Evolutionary conservation across 345 rosid species (phyloP), one percentile per base, ranked within the genome.

Genomic region (Kernera saxatilis): DNA sequence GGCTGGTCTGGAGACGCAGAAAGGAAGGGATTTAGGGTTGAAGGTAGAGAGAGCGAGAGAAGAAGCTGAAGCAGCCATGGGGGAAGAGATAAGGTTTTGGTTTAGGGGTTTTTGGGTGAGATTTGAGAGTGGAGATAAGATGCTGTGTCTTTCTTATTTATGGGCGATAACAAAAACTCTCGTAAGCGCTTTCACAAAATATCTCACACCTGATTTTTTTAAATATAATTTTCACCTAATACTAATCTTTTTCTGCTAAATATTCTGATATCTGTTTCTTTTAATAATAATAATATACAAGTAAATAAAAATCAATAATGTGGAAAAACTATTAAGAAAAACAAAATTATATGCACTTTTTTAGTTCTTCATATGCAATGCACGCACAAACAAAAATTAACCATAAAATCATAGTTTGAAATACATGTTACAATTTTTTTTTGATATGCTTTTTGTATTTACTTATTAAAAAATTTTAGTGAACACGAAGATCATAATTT

Each of bases 31-130:
- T 40, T 80, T 83, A 50, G 88, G 83, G 64, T 81, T 80, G 59
- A 89, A 78, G 44, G 86, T 69, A 8, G 91, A 89, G 51, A 89
- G 88, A 29, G 83, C 65, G 0, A 86, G 88, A 6, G 93, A 86
- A 2, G 93, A 80, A 65, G 94, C 87, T 25, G 88, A 78, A 39
- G 85, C 77, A 70, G 97, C 76, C 94, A 91, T 91, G 78, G 83
- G 69, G 2, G 30, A 50, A 15, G 50, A n/a, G 83, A 86, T 78
- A 84, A 69, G 78, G 79, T 36, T 57, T 45, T 14, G 18, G 0
- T n/a, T 50, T 54, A 12, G 60, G 64, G 53, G 37, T 18, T 13
- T 67, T 25, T 5, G 56, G 37, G 33, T 56, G 76, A 65, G 67
- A 71, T 40, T 79, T 64, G 70, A 61, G 71, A 54, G 69, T 58